Evolutionary conservation across 306 rosid species (phyloP).

Genomic region (Prunus salicina): DNA sequence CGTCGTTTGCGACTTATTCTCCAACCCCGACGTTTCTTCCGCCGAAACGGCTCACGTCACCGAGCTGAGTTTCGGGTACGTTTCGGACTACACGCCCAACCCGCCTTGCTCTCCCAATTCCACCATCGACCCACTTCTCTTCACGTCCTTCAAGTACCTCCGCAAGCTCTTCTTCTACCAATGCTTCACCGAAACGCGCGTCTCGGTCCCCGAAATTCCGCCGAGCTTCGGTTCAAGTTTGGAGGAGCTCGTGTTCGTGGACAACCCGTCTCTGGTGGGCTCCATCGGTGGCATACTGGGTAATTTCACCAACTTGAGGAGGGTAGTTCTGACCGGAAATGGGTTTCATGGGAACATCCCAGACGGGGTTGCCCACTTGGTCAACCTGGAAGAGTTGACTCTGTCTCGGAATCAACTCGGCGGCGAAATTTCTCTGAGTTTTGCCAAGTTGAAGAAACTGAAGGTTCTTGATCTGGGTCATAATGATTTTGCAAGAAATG

Average conservation of each 20-base stretch:
- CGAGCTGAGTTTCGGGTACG: conserved; percentile 67
- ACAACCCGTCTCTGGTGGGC: conserved; percentile 52
- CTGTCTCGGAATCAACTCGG: conserved; percentile 52
- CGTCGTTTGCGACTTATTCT: conserved; percentile 51
- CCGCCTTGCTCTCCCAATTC: conserved; percentile 65
- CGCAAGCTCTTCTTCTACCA: conserved; percentile 75
- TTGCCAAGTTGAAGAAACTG: conserved; percentile 35
- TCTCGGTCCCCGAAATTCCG: conserved; percentile 22
- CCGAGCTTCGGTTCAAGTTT: conserved; percentile 29
- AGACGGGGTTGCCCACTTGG: background rate
- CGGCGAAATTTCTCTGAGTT: conserved; percentile 41
- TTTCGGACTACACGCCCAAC: conserved; percentile 66
- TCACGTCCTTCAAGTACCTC: conserved; percentile 54
- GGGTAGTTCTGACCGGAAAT: conserved; percentile 55
- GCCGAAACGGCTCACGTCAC: conserved; percentile 41
- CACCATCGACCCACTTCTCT: conserved; percentile 49
- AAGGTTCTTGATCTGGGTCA: conserved; percentile 63
- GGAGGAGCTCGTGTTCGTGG: conserved; percentile 66
- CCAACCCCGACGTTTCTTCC: background rate
- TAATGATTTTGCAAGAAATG: conserved; percentile 38
- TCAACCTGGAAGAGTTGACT: conserved; percentile 60
- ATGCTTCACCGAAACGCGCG: conserved; percentile 54
- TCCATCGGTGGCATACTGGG: conserved; percentile 35
- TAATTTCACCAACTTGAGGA: conserved; percentile 44
- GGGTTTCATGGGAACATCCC: conserved; percentile 56